phyloP scores from a whole-genome alignment of 495 filamentous ascomycete species.

The Penicillium cosmopolitanum region DNA sequence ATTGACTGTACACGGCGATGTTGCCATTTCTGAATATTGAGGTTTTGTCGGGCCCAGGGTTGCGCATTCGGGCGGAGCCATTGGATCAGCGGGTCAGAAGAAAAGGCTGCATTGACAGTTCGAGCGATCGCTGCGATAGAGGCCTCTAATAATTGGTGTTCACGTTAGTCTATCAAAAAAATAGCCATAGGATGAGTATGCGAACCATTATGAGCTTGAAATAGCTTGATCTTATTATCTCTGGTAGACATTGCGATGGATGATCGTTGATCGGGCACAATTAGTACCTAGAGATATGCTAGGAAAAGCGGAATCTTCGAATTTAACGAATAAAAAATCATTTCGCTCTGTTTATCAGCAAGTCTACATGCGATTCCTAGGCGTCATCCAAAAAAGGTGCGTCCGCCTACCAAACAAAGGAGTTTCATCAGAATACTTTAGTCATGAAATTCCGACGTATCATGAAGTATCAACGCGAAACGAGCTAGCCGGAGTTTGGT shows the following conservation, averaged over 20 bases:
- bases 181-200: neutral
- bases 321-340: neutral
- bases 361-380: neutral
- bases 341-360: too few species aligned
- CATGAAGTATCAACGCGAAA: neutral
- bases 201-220: constrained; percentile 15
- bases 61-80: constrained; percentile 36
- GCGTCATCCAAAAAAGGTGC: neutral
- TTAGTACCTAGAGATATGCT: neutral
- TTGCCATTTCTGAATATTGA: constrained; percentile 27
- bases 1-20: constrained; percentile 31
- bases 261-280: neutral
- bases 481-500: neutral
- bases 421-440: neutral
- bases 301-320: neutral
- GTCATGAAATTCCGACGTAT: too few species aligned
- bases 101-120: constrained; percentile 32
- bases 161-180: constrained; percentile 2
- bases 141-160: constrained; percentile 6
- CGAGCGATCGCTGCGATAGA: constrained; percentile 22
- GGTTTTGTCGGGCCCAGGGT: constrained; percentile 18
- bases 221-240: constrained; percentile 14
- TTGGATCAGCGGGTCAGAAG: constrained; percentile 33
- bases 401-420: neutral
- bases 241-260: neutral